These are phyloP conservation scores for Xylariaceae sp. DNA, from an alignment of 2,329 filamentous ascomycete genomes.

Conservation along the genomic window DNA sequence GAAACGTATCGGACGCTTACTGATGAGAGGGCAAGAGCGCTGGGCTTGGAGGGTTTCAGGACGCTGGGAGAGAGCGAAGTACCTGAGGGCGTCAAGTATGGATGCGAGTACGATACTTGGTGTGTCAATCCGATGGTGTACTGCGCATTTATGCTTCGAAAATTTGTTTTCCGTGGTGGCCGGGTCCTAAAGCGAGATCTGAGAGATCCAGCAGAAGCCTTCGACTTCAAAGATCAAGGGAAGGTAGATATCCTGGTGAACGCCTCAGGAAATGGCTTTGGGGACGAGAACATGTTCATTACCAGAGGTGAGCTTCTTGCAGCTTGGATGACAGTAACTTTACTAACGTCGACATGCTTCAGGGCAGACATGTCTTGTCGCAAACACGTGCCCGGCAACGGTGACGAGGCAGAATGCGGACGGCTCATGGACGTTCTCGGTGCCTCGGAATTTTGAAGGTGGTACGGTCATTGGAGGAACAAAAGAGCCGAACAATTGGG, in stretches of 20 bases:
- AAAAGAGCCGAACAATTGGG: slow-evolving; percentile 56
- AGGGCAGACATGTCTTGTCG: slow-evolving; percentile 44
- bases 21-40: slow-evolving; percentile 20
- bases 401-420: slow-evolving; percentile 60
- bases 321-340: not conserved
- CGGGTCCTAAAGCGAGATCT: slow-evolving; percentile 31
- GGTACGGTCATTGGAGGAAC: slow-evolving; percentile 65
- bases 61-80: slow-evolving; percentile 32
- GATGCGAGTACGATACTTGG: slow-evolving; percentile 49
- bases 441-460: slow-evolving; percentile 57
- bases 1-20: slow-evolving; percentile 36
- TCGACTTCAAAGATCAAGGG: slow-evolving; percentile 26
- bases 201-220: slow-evolving; percentile 33
- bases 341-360: not conserved
- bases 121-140: slow-evolving; percentile 53
- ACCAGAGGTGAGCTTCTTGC: slow-evolving; percentile 33
- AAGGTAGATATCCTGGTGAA: slow-evolving; percentile 36
- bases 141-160: slow-evolving; percentile 41
- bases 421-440: slow-evolving; percentile 59
- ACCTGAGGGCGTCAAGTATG: slow-evolving; percentile 39
- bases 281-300: slow-evolving; percentile 37
- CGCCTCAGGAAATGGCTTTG: slow-evolving; percentile 42
- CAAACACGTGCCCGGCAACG: slow-evolving; percentile 28
- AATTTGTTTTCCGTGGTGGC: slow-evolving; percentile 35
- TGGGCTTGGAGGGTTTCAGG: slow-evolving; percentile 35